A percentile compares a stretch with the other conserved stretches of the same genome.
phyloP scores from a whole-genome alignment of 257 asterid species.

The Penstemon davidsonii region DNA sequence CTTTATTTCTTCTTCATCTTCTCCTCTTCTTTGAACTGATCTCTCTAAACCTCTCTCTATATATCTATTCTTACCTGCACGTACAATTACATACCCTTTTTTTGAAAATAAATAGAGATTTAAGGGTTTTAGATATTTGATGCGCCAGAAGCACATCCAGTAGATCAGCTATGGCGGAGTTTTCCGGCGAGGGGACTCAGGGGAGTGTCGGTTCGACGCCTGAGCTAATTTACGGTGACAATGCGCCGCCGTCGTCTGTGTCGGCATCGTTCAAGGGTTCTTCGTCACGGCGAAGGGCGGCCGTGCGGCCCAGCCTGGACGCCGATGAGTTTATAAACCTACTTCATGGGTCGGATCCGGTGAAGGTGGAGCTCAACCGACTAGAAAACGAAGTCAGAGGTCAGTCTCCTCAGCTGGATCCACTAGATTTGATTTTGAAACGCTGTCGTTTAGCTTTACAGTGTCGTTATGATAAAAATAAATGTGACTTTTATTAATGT shows the following conservation, averaged over 20 bases:
- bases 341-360: slow-evolving; percentile 99
- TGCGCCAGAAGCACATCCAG: slow-evolving; percentile 38
- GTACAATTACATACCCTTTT: too few species aligned
- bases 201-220: slow-evolving; percentile 44
- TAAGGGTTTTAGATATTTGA: slow-evolving; percentile 32
- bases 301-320: slow-evolving; percentile 83
- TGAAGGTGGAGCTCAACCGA: slow-evolving; percentile 96
- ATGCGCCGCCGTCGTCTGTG: slow-evolving; percentile 63
- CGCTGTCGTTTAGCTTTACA: slow-evolving; percentile 2
- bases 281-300: slow-evolving; percentile 73
- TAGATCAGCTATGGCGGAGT: slow-evolving; percentile 91
- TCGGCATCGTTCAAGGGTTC: slow-evolving; percentile 79
- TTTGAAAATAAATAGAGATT: too few species aligned
- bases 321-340: slow-evolving; percentile 89
- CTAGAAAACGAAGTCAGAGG: slow-evolving; percentile 99
- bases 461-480: slow-evolving; percentile 19
- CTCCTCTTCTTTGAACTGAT: too few species aligned
- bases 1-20: too few species aligned
- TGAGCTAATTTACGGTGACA: slow-evolving; percentile 59
- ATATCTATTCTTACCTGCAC: too few species aligned
- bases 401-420: slow-evolving; percentile 71
- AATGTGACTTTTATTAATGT: background rate
- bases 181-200: slow-evolving; percentile 55
- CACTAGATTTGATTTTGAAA: slow-evolving; percentile 39
- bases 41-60: too few species aligned